phyloP scores from a whole-genome alignment of 140 eudicot species.

The Flaveria floridana region DNA sequence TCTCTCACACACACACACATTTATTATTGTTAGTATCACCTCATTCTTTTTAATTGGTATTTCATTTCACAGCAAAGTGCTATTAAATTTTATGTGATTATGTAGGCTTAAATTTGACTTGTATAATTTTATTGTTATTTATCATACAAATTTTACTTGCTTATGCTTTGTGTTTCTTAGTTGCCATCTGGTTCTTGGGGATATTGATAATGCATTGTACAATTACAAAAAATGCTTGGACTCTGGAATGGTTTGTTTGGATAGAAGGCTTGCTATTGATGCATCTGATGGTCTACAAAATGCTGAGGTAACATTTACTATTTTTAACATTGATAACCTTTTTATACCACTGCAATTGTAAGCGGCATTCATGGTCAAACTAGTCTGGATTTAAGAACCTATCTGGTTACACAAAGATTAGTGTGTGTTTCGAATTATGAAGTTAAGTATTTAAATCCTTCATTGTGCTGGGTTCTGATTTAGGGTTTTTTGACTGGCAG shows the following conservation, averaged over 20 bases:
- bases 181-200: constrained; percentile 71
- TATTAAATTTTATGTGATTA: neutral
- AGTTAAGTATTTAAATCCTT: neutral
- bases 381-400: neutral
- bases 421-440: neutral
- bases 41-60: neutral
- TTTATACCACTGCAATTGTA: neutral
- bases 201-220: constrained; percentile 54
- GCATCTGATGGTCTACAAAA: constrained; percentile 73
- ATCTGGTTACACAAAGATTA: neutral
- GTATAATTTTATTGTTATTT: neutral
- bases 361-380: neutral
- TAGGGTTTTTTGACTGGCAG: constrained; percentile 42
- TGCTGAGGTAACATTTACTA: constrained; percentile 47
- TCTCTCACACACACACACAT: neutral
- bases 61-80: neutral
- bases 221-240: constrained; percentile 56
- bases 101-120: neutral
- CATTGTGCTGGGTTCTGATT: neutral
- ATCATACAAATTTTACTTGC: neutral
- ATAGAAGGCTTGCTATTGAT: constrained; percentile 60
- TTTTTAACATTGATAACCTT: neutral
- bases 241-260: constrained; percentile 51
- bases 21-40: neutral
- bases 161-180: constrained; percentile 33